A percentile compares a stretch with the other conserved stretches of the same genome.
These are phyloP conservation scores for Withania somnifera DNA, from an alignment of 305 asterid genomes.

Conservation along the genomic window DNA sequence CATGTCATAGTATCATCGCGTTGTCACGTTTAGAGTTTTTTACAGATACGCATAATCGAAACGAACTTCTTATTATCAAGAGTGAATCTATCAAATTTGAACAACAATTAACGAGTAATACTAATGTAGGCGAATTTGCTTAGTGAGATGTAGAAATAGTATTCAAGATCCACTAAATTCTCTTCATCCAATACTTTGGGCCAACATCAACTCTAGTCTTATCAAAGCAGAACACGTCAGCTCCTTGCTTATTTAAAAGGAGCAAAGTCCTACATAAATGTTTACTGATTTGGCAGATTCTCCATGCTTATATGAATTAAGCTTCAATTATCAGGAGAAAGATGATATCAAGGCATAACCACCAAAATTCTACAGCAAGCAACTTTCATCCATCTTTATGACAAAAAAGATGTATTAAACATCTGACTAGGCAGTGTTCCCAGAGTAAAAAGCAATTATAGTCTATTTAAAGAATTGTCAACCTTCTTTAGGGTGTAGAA, in stretches of 20 bases:
- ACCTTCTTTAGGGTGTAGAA: neutral
- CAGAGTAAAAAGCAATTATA: neutral
- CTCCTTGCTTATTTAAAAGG: neutral
- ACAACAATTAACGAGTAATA: neutral
- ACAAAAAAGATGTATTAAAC: neutral
- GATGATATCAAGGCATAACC: neutral
- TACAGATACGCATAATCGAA: neutral
- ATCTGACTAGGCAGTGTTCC: neutral
- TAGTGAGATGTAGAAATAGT: neutral
- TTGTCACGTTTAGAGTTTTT: neutral
- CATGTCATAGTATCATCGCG: neutral
- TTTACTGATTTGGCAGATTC: neutral
- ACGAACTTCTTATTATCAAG: neutral
- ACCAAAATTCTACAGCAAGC: neutral
- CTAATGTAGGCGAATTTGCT: neutral
- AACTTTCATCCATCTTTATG: neutral
- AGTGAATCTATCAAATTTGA: neutral
- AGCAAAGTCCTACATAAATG: neutral
- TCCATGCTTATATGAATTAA: neutral
- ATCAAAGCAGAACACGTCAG: neutral
- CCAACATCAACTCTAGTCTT: neutral
- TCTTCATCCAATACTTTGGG: neutral
- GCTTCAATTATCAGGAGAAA: neutral
- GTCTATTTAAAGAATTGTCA: neutral
- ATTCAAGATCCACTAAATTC: neutral